Evolutionary conservation across 495 filamentous ascomycete genomes (phyloP).

Genomic region (Hypoxylon trugodes): DNA sequence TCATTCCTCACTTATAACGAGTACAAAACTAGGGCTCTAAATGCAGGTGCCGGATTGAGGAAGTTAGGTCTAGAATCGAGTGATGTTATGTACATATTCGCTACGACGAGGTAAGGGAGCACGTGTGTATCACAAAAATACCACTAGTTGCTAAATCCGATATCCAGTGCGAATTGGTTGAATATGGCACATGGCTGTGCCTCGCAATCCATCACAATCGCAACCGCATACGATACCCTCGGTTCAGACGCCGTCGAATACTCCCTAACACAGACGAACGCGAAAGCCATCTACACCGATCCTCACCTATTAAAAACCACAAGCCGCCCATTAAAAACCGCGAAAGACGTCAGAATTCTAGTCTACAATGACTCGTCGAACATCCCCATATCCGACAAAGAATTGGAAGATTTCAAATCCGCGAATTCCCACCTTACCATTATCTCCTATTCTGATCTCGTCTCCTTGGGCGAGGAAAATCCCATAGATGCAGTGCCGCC

Average conservation of each 20-base stretch:
- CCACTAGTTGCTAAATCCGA: slow-evolving; percentile 25
- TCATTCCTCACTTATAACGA: slow-evolving; percentile 67
- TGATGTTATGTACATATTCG: slow-evolving; percentile 68
- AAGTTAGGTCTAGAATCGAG: slow-evolving; percentile 61
- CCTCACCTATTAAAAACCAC: slow-evolving; percentile 65
- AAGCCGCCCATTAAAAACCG: slow-evolving; percentile 50
- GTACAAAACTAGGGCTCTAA: slow-evolving; percentile 61
- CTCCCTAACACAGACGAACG: slow-evolving; percentile 66
- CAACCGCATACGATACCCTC: slow-evolving; percentile 73
- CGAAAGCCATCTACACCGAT: slow-evolving; percentile 69
- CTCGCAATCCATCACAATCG: slow-evolving; percentile 70
- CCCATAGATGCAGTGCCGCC: slow-evolving; percentile 73
- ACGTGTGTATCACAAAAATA: background rate
- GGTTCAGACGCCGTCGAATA: slow-evolving; percentile 68
- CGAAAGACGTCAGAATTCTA: slow-evolving; percentile 51
- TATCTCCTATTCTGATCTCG: slow-evolving; percentile 55
- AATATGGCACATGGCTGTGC: slow-evolving; percentile 57
- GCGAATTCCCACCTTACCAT: slow-evolving; percentile 51
- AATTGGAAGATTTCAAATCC: slow-evolving; percentile 55
- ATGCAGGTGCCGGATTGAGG: slow-evolving; percentile 64
- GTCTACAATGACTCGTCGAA: slow-evolving; percentile 56
- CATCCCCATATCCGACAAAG: slow-evolving; percentile 48
- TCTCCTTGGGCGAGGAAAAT: slow-evolving; percentile 68
- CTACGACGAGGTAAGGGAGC: slow-evolving; percentile 59
- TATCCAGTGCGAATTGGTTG: slow-evolving; percentile 57